Evolutionary conservation across 2,329 filamentous ascomycete species (phyloP).

Genomic region (Geoglossum cookeanum): DNA sequence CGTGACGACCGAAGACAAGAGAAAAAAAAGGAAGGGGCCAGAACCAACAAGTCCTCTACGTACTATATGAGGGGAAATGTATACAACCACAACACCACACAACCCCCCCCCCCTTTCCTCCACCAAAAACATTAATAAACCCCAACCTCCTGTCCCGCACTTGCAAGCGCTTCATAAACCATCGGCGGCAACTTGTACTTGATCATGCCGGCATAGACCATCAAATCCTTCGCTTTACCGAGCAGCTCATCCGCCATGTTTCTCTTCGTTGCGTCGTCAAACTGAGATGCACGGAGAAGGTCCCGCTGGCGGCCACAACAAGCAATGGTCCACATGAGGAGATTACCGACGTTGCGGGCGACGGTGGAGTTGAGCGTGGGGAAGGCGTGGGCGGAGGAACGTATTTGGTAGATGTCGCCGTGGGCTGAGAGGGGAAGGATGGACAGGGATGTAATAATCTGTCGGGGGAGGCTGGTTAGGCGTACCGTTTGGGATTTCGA

Average conservation of each 20-base stretch:
- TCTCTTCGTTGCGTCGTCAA: slow-evolving; percentile 45
- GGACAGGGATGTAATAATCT: slow-evolving; percentile 55
- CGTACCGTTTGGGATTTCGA: not conserved
- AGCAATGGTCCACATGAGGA: slow-evolving; percentile 84
- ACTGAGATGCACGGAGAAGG: slow-evolving; percentile 48
- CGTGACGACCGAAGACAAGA: no score
- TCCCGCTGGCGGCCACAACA: slow-evolving; percentile 67
- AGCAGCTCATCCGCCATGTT: slow-evolving; percentile 51
- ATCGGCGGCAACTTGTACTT: slow-evolving; percentile 75
- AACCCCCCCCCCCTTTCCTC: not conserved
- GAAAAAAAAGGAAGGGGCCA: no score
- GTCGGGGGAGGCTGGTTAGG: not conserved
- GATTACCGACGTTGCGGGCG: slow-evolving; percentile 71
- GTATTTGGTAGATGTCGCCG: slow-evolving; percentile 62
- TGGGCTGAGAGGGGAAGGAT: slow-evolving; percentile 62
- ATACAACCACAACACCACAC: not conserved
- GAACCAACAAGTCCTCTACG: not conserved
- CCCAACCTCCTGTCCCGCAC: slow-evolving; percentile 48
- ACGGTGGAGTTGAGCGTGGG: slow-evolving; percentile 60
- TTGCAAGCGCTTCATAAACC: slow-evolving; percentile 73
- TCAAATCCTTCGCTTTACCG: slow-evolving; percentile 72
- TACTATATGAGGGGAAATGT: no score
- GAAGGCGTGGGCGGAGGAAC: slow-evolving; percentile 64
- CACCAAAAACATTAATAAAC: slow-evolving; percentile 13
- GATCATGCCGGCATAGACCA: slow-evolving; percentile 84